A percentile compares a stretch with the other conserved stretches of the same genome.
These are phyloP conservation scores for Xylariaceae sp. DNA, from an alignment of 2,329 filamentous ascomycete species.

Conservation along the genomic window DNA sequence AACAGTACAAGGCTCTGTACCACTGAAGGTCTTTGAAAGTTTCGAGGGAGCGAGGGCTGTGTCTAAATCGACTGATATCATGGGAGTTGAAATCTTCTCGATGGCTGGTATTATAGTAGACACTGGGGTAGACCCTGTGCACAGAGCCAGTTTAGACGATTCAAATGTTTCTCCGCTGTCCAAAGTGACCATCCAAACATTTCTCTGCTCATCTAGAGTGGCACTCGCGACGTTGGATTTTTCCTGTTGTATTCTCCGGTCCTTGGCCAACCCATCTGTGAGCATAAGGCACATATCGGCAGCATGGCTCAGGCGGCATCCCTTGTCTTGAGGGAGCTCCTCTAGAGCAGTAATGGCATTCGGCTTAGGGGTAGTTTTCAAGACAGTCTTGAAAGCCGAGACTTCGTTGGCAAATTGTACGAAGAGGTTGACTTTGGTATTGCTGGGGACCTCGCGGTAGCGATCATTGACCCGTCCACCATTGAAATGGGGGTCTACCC, in stretches of 20 bases:
- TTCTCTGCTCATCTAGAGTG: constrained; percentile 33
- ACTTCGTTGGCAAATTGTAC: constrained; percentile 54
- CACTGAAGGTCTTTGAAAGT: constrained; percentile 41
- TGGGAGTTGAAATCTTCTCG: constrained; percentile 22
- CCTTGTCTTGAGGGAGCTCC: constrained; percentile 52
- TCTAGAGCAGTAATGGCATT: constrained; percentile 55
- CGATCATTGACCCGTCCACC: constrained; percentile 50
- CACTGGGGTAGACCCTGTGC: constrained; percentile 55
- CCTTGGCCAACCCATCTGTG: constrained; percentile 40
- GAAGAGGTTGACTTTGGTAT: constrained; percentile 61
- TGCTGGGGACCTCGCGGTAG: constrained; percentile 61
- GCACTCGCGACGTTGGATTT: constrained; percentile 39
- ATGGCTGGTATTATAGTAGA: constrained; percentile 41
- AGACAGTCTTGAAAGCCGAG: constrained; percentile 50
- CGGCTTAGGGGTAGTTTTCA: constrained; percentile 44
- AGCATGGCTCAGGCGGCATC: constrained; percentile 56
- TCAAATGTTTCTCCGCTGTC: constrained; percentile 35
- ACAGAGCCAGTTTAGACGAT: constrained; percentile 49
- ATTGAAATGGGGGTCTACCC: constrained; percentile 57
- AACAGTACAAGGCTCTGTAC: constrained; percentile 40
- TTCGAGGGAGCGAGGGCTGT: constrained; percentile 52
- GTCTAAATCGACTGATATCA: constrained; percentile 49
- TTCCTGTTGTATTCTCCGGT: constrained; percentile 38
- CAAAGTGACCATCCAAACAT: constrained; percentile 23
- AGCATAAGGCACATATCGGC: constrained; percentile 52